phyloP scores from a whole-genome alignment of 345 rosid species.

The Raphanus sativus region DNA sequence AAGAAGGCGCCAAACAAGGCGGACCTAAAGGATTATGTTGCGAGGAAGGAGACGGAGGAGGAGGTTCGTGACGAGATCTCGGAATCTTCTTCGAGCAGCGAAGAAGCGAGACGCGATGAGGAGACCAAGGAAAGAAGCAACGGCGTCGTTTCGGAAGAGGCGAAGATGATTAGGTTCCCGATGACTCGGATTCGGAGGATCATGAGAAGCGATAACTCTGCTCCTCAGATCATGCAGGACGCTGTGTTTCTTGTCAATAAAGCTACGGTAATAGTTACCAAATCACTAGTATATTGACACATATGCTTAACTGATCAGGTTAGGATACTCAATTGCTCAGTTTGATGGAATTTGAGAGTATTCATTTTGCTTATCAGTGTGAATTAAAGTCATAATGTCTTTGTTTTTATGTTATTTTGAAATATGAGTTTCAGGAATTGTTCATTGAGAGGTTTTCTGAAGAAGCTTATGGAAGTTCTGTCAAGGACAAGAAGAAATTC shows the following conservation, averaged over 20 bases:
- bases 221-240: slow-evolving; percentile 48
- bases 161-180: slow-evolving; percentile 55
- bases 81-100: slow-evolving; percentile 31
- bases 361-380: slow-evolving; percentile 1
- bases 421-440: slow-evolving; percentile 80
- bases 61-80: slow-evolving; percentile 32
- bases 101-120: slow-evolving; percentile 5
- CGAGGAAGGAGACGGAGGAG: not conserved
- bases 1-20: slow-evolving; percentile 20
- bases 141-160: slow-evolving; percentile 40
- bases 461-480: slow-evolving; percentile 56
- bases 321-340: not conserved
- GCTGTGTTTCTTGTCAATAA: slow-evolving; percentile 75
- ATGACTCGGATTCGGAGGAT: slow-evolving; percentile 73
- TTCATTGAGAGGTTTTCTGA: slow-evolving; percentile 64
- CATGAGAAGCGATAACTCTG: slow-evolving; percentile 49
- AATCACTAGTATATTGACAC: not conserved
- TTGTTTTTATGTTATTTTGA: too few relatives aligned
- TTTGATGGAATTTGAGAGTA: slow-evolving; percentile 6
- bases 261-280: slow-evolving; percentile 70
- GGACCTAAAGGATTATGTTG: not conserved
- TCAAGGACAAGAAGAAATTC: slow-evolving; percentile 56
- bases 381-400: too few relatives aligned
- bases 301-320: not conserved
- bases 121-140: slow-evolving; percentile 24